phyloP scores from a whole-genome alignment of 805 yeast genomes.

The Wickerhamiella azyma region DNA sequence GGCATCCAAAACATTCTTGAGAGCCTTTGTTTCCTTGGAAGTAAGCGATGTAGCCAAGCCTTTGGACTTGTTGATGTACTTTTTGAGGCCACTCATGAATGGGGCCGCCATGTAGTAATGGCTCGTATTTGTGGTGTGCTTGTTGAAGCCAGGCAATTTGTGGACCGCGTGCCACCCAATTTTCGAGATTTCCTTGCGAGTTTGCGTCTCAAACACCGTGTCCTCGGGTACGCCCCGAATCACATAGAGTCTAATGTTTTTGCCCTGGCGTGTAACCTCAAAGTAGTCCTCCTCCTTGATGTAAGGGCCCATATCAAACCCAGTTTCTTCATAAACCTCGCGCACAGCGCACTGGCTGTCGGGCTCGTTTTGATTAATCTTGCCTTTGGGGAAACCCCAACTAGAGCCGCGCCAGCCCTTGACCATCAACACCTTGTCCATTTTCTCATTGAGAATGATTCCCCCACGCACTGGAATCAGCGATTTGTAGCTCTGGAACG shows the following conservation, averaged over 20 bases:
- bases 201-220: constrained; percentile 61
- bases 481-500: constrained; percentile 74
- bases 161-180: constrained; percentile 52
- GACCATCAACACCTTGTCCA: constrained; percentile 64
- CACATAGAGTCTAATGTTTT: constrained; percentile 72
- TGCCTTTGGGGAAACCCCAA: constrained; percentile 97
- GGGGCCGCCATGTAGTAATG: constrained; percentile 28
- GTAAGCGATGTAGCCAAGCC: constrained; percentile 22
- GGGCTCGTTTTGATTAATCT: constrained; percentile 82
- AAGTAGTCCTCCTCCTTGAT: constrained; percentile 59
- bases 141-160: constrained; percentile 23
- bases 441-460: constrained; percentile 59
- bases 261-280: constrained; percentile 70
- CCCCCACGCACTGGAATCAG: constrained; percentile 95
- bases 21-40: constrained; percentile 21
- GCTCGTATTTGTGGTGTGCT: constrained; percentile 6
- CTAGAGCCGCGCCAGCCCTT: constrained; percentile 63
- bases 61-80: constrained; percentile 22
- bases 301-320: constrained; percentile 62
- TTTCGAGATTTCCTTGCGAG: constrained; percentile 73
- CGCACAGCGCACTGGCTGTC: constrained; percentile 83
- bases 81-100: constrained; percentile 24
- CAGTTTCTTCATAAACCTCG: constrained; percentile 88
- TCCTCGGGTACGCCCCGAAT: constrained; percentile 67
- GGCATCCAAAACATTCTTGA: constrained; percentile 22